Evolutionary conservation across 2,329 filamentous ascomycete genomes (phyloP), one percentile per base, ranked within the genome.

Genomic region (Emergomyces africanus): DNA sequence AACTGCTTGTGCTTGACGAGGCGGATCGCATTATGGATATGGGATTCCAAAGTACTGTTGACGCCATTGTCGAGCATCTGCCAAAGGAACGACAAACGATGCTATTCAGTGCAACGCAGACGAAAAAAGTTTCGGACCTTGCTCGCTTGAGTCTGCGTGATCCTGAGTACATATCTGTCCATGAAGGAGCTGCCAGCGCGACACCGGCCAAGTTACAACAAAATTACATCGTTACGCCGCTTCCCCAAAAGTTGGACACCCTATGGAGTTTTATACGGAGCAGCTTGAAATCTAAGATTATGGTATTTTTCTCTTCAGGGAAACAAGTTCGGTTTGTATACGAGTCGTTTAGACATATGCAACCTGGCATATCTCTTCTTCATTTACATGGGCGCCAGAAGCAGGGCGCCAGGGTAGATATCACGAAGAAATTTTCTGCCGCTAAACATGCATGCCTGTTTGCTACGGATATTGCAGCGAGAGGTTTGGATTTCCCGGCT

Each of bases 261-360:
- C 75, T 99, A 1, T 99, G 87, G 79, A 90, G 90, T 33, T 99
- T 99, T 72, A 86, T 99, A 65, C 87, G 92, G 64, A 82, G 87
- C 6, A 95, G 95, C 67, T 81, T 96, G 57, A 96, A 96, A 74
- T 85, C 86, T 64, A 99, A 97, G 74, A 96, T 96, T 2, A 83
- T 99, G 23, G 91, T 97, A 28, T 99, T 99, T 70, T 75, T 99
- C 61, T 96, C 90, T 3, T 95, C 90, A 0, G 91, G 90, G 53
- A 99, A 99, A 71, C 91, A 97, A 69, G 94, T 99, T 20, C 86
- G 94, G 15, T 99, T 96, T 69, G 88, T 94, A 5, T 97, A 95
- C 74, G 94, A 99, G 70, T 86, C 86, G 20, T 92, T 99, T 70
- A 84, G 92, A 53, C 89, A 95, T 66, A 82, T 99, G 70, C 92